Evolutionary conservation across 306 rosid genomes (phyloP), one percentile per base, ranked within the genome.

Genomic region (Castanopsis chinensis): DNA sequence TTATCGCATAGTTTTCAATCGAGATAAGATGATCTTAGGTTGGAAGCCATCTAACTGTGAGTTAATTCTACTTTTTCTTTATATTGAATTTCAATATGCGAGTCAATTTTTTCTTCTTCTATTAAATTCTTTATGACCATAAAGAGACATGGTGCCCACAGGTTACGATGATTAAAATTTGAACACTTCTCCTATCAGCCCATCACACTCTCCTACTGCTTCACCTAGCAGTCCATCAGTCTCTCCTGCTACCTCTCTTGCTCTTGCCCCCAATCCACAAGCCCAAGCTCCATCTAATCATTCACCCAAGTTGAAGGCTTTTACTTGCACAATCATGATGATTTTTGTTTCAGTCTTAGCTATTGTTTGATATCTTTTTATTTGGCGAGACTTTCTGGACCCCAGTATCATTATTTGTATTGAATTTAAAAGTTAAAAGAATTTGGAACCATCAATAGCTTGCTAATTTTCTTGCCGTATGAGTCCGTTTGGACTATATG

Each of bases 31-130:
- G 85, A 71, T 86, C 27, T 72, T 96, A 43, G 93, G 97, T 71
- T 96, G 98, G 99, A 90, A 76, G 71, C 76, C 65, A 43, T 87
- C 96, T 4, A 33, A 93, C 41, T 96, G 99, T 93, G 82, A 89
- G 99, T 86, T 68, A 11, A 33, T 73, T 51, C 17, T 37, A 49
- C 15, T 78, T 33, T 33, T 11, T 18, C 4, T 23, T 59, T 19
- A 59, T 12, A 20, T 59, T 23, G 30, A 23, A 59, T 59, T 59
- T 59, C 5, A 59, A 3, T 10, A 11, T 58, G 6, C 8, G 3
- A 1, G 2, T 57, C 27, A 51, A 18, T 58, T 4, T 15, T 32
- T 23, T 60, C 43, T 54, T 76, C 21, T 58, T 9, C 37, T 6
- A n/a, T 10, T 49, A 4, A 59, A 32, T 52, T 70, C 28, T 19